These are phyloP conservation scores for Butyriboletus pseudospeciosus DNA, from an alignment of 1,284 basidiomycete species.

Conservation along the genomic window DNA sequence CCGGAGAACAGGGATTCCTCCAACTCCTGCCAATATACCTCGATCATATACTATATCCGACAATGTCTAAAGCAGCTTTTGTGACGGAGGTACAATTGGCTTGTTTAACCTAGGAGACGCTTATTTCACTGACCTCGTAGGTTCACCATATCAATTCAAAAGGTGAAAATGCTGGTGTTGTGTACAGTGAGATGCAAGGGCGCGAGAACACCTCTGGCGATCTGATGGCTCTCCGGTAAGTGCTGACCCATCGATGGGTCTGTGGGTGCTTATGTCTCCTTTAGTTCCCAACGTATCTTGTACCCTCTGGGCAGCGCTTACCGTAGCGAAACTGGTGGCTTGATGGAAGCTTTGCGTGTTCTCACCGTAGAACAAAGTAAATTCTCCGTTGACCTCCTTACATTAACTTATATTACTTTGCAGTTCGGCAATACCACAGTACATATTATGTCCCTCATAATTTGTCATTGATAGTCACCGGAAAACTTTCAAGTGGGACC, in stretches of 20 bases:
- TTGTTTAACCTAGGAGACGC: not conserved
- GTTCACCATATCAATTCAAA: conserved; percentile 90
- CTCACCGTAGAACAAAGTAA: conserved; percentile 88
- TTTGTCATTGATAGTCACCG: conserved; percentile 77
- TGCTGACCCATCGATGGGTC: conserved; percentile 5
- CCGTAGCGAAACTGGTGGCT: conserved; percentile 93
- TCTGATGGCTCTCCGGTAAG: conserved; percentile 81
- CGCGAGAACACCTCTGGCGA: conserved; percentile 90
- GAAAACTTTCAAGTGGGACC: conserved; percentile 72
- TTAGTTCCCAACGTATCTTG: conserved; percentile 72
- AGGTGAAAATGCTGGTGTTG: conserved; percentile 93
- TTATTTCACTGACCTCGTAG: conserved; percentile 34
- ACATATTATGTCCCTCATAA: conserved; percentile 96
- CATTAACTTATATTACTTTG: conserved; percentile 11
- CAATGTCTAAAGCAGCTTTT: conserved; percentile 87
- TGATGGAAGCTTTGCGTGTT: conserved; percentile 87
- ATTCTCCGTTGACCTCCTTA: conserved; percentile 12
- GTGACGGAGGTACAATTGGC: conserved; percentile 71
- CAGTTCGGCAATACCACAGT: conserved; percentile 87
- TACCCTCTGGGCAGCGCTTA: conserved; percentile 87
- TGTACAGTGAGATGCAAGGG: conserved; percentile 98
- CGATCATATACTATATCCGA: conserved; percentile 97
- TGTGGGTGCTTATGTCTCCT: conserved; percentile 6
- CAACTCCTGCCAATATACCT: conserved; percentile 93
- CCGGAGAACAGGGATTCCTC: conserved; percentile 93